phyloP scores from a whole-genome alignment of 2,329 filamentous ascomycete species.

The Phoma sp. region DNA sequence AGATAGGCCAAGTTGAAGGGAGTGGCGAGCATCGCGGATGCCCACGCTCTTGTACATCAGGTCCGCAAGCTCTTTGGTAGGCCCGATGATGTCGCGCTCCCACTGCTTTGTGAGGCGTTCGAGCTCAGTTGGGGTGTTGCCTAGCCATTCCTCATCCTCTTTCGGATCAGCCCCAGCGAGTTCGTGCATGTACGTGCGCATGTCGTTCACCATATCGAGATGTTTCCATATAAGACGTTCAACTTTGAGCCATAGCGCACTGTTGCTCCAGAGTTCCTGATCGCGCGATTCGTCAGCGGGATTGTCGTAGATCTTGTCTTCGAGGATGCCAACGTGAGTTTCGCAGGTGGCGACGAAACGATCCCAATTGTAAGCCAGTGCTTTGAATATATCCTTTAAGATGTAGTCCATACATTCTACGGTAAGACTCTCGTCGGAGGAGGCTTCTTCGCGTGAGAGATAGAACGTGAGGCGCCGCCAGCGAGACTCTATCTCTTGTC shows the following conservation, averaged over 20 bases:
- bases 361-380: slow-evolving; percentile 55
- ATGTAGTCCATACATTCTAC: slow-evolving; percentile 61
- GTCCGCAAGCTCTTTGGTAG: slow-evolving; percentile 59
- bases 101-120: slow-evolving; percentile 58
- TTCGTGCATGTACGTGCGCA: slow-evolving; percentile 53
- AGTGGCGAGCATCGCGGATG: slow-evolving; percentile 60
- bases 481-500: slow-evolving; percentile 60
- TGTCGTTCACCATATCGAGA: slow-evolving; percentile 56
- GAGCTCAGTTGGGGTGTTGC: slow-evolving; percentile 51
- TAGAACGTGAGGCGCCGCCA: slow-evolving; percentile 62
- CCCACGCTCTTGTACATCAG: slow-evolving; percentile 62
- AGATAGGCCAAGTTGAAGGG: slow-evolving; percentile 56
- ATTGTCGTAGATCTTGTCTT: slow-evolving; percentile 58
- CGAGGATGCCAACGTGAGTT: slow-evolving; percentile 58
- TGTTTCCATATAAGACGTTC: slow-evolving; percentile 62
- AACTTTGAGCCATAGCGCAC: slow-evolving; percentile 59
- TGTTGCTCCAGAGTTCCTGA: slow-evolving; percentile 61
- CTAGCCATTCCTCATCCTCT: slow-evolving; percentile 52
- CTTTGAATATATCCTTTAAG: slow-evolving; percentile 59
- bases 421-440: slow-evolving; percentile 51
- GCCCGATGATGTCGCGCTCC: slow-evolving; percentile 59
- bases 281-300: slow-evolving; percentile 62
- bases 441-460: slow-evolving; percentile 44
- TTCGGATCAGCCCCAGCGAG: slow-evolving; percentile 46
- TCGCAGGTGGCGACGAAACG: slow-evolving; percentile 55